Conservation (phyloP, 108 stramenopile genomes). For the Hondaea fermentalgiana region DNA sequence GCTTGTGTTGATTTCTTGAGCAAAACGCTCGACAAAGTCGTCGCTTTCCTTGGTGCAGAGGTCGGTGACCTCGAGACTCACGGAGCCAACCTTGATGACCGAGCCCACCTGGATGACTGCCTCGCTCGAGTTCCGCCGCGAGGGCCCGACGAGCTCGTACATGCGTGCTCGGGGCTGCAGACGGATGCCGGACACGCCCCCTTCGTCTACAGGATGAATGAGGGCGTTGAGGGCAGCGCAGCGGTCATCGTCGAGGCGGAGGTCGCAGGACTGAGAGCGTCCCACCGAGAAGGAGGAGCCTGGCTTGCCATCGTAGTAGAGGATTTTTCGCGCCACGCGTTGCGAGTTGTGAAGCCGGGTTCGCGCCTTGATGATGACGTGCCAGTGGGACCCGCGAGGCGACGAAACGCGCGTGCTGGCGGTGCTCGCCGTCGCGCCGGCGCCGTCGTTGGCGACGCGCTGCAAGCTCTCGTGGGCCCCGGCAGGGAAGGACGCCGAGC, state of each 20-base stretch:
- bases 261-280: background rate
- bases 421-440: background rate
- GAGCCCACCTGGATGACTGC: background rate
- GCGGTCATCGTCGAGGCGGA: background rate
- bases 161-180: background rate
- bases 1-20: background rate
- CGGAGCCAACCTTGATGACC: constrained; percentile 8
- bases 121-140: background rate
- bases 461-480: background rate
- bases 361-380: background rate
- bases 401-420: background rate
- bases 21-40: constrained; percentile 13
- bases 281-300: background rate
- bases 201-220: background rate
- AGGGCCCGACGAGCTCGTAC: background rate
- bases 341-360: background rate
- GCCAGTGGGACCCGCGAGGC: background rate
- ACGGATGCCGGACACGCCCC: background rate
- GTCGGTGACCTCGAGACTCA: background rate
- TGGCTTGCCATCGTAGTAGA: background rate
- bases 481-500: background rate
- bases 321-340: background rate
- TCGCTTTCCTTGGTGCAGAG: background rate
- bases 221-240: background rate
- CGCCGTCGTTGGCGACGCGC: background rate